Evolutionary conservation across 257 asterid genomes (phyloP).

Genomic region (Eustoma russellianum): DNA sequence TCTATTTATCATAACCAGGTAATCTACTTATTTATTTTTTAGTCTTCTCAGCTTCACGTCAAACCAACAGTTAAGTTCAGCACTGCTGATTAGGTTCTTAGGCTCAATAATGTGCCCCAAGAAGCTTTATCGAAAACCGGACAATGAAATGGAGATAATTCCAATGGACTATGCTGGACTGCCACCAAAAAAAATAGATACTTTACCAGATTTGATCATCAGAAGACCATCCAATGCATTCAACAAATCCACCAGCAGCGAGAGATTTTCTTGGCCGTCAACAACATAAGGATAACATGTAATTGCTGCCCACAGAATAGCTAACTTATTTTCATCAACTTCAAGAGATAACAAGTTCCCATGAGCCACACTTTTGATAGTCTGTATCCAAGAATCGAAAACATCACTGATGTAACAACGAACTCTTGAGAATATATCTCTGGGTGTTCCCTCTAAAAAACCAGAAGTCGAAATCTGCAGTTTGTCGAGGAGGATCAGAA

Average conservation of each 20-base stretch:
- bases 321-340: slow-evolving; percentile 40
- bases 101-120: neutral
- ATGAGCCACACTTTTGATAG: slow-evolving; percentile 26
- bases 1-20: neutral
- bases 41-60: too few species aligned
- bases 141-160: too few species aligned
- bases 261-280: slow-evolving; percentile 31
- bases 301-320: slow-evolving; percentile 73
- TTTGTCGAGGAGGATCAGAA: slow-evolving; percentile 59
- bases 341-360: slow-evolving; percentile 22
- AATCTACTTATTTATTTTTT: too few species aligned
- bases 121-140: neutral
- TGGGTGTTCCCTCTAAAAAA: slow-evolving; percentile 33
- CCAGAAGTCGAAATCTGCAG: slow-evolving; percentile 33
- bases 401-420: slow-evolving; percentile 31
- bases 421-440: slow-evolving; percentile 32
- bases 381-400: slow-evolving; percentile 38
- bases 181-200: slow-evolving; percentile 1
- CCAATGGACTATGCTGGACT: too few species aligned
- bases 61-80: too few species aligned
- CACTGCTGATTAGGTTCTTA: neutral
- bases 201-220: slow-evolving; percentile 49
- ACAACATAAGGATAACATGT: slow-evolving; percentile 51
- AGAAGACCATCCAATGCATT: slow-evolving; percentile 58
- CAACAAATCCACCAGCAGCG: slow-evolving; percentile 54